Evolutionary conservation across 148 eudicot genomes (phyloP).

Genomic region (Mesembryanthemum crystallinum): DNA sequence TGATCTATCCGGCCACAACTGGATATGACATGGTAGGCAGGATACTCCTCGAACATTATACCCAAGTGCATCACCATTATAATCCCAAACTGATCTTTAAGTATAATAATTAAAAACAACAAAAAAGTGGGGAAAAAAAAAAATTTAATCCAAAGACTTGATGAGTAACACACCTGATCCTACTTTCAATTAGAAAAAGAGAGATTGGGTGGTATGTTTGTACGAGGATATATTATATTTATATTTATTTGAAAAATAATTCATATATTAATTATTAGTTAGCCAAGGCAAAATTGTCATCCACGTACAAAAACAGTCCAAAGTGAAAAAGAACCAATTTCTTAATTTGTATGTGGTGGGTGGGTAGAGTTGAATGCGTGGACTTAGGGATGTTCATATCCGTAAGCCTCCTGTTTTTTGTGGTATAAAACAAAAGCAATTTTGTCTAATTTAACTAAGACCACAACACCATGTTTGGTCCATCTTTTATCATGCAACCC

Average conservation of each 20-base stretch:
- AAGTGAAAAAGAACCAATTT: conserved; percentile 3
- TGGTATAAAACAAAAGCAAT: conserved; percentile 1
- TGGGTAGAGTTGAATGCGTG: conserved; percentile 7
- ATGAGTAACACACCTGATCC: too few relatives aligned
- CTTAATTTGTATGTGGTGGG: background rate
- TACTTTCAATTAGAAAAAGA: too few relatives aligned
- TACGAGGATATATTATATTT: background rate
- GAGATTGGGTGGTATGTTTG: background rate
- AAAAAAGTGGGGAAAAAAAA: too few relatives aligned
- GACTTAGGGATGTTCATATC: conserved; percentile 6
- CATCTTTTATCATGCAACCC: background rate
- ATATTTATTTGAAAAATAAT: too few relatives aligned
- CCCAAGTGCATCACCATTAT: too few relatives aligned
- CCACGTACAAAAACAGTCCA: background rate
- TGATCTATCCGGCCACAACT: too few relatives aligned
- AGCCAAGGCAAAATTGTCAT: background rate
- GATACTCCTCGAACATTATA: too few relatives aligned
- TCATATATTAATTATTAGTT: too few relatives aligned
- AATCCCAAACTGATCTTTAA: too few relatives aligned
- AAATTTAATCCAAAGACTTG: too few relatives aligned
- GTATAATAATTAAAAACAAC: too few relatives aligned
- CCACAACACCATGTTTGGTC: background rate
- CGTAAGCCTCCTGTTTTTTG: background rate
- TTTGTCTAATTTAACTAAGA: background rate
- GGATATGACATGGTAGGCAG: too few relatives aligned